Base-by-base conservation (phyloP, 2,329 filamentous ascomycete genomes). In the Phyllachora maydis region DNA sequence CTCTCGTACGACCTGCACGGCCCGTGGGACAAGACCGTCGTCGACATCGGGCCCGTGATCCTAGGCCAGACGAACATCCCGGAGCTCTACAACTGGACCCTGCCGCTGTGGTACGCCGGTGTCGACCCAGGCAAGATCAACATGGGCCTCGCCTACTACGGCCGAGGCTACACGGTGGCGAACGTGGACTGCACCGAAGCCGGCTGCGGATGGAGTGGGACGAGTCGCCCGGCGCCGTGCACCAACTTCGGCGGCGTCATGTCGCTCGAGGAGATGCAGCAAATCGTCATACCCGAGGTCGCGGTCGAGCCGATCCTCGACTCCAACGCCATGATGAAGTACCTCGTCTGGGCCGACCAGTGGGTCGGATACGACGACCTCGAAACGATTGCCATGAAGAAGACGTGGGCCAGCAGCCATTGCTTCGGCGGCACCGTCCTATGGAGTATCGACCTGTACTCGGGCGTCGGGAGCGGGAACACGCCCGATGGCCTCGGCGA, bases 71-170 rank as follows among this genome's bases (percentile, higher is more conserved):
- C n/a, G n/a, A n/a, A 56, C 20, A 41, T 59, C 2, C 33, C 35
- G 0, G 53, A 58, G 19, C 54, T 59, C n/a, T 25, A 30, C 2
- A 40, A 40, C 4, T 35, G 42, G 3, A 38, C 48, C 0, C 18
- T 43, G 0, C 47, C 49, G 0, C 27, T 61, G 0, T 59, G 50
- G 50, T 50, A 42, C 24, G 47, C 43, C 16, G 39, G 40, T 2
- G 24, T 60, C 0, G 29, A 48, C 19, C 43, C 49, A 0, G 21
- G 23, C 3, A 55, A 59, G 29, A 33, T 61, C 17, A 54, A 54
- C 26, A 33, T 62, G 3, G 58, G 57, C 1, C 25, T 59, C 1
- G 53, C 53, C 1, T 47, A 44, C 22, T 63, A 63, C 24, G 56
- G 55, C 0, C 40, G 56, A 4, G 46, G 50, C 2, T 59, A 50